Evolutionary conservation across 495 filamentous ascomycete genomes (phyloP), one percentile per base, ranked within the genome.

Genomic region (Penicillium goetzii): DNA sequence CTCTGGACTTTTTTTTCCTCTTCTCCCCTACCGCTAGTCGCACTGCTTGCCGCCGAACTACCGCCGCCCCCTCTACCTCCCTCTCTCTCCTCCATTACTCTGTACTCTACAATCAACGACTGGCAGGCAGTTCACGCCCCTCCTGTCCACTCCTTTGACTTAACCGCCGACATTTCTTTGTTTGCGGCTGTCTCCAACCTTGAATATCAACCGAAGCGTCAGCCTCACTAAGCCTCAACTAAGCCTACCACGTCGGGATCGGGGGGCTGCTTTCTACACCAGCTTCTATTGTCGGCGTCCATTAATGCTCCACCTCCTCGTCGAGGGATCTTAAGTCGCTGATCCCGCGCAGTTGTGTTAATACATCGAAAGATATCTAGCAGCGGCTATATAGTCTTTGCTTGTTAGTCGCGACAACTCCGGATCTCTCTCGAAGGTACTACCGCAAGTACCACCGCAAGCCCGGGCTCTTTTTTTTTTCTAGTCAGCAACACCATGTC

Each of bases 401-500:
- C n/a, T 45, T 45, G 41, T 23, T 19, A 32, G 6, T 32, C 17
- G 51, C 28, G 30, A 33, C 4, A 10, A 6, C 28, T 17, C 7
- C 15, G 8, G 26, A 12, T 1, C 4, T 36, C 7, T 41, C 53
- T 34, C 9, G 34, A 40, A 40, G 33, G 34, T 36, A 36, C 34
- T 14, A 40, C 36, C 15, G 36, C 36, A 40, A 40, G 19, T 57
- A 25, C 23, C 15, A 28, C 55, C 9, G 23, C 55, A 17, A 55
- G 34, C 38, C 21, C 52, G 53, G 33, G 8, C 49, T 60, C 56
- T 47, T 49, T 52, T 53, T 34, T 58, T 34, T 38, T 17, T 38
- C n/a, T 59, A 10, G 21, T 43, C 26, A 15, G 52, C 19, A 41
- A 56, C 50, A 53, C 43, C 64, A 85, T 85, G 83, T 84, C 81